These are phyloP conservation scores for Vitis hybrid DNA, from an alignment of 177 flowering plant species.

Conservation along the genomic window DNA sequence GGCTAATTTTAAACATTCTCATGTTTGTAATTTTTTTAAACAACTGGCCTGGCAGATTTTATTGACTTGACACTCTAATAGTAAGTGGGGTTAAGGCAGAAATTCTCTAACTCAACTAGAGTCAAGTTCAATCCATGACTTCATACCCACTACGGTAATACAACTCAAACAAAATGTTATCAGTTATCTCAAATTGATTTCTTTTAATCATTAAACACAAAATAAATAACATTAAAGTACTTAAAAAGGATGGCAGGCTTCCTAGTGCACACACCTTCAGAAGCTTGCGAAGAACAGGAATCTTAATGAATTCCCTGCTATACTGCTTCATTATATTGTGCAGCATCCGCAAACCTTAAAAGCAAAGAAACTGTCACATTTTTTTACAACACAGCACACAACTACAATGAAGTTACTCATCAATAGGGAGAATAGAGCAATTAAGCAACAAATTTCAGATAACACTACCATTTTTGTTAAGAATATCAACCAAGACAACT, in stretches of 20 bases:
- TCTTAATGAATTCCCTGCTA: conserved; percentile 69
- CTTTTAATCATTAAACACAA: neutral
- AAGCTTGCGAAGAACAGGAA: conserved; percentile 91
- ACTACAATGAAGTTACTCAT: neutral
- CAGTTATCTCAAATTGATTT: neutral
- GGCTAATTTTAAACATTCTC: too few species aligned
- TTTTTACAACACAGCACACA: conserved; percentile 1
- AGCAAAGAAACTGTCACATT: conserved; percentile 5
- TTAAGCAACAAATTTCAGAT: neutral
- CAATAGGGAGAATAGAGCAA: neutral
- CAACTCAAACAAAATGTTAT: neutral
- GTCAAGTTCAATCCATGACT: neutral
- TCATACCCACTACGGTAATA: neutral
- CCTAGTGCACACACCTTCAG: conserved; percentile 59
- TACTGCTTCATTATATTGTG: conserved; percentile 92
- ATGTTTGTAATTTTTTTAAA: too few species aligned
- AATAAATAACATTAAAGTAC: neutral
- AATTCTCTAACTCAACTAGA: neutral
- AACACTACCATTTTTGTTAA: conserved; percentile 84
- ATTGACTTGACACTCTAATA: too few species aligned
- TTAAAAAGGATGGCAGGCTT: neutral
- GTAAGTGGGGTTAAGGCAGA: too few species aligned
- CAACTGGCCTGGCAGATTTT: too few species aligned
- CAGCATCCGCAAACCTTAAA: conserved; percentile 84
- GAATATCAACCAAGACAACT: conserved; percentile 72